Evolutionary conservation across 805 yeast genomes (phyloP), one percentile per base, ranked within the genome.

Genomic region (Huiozyma naganishii): DNA sequence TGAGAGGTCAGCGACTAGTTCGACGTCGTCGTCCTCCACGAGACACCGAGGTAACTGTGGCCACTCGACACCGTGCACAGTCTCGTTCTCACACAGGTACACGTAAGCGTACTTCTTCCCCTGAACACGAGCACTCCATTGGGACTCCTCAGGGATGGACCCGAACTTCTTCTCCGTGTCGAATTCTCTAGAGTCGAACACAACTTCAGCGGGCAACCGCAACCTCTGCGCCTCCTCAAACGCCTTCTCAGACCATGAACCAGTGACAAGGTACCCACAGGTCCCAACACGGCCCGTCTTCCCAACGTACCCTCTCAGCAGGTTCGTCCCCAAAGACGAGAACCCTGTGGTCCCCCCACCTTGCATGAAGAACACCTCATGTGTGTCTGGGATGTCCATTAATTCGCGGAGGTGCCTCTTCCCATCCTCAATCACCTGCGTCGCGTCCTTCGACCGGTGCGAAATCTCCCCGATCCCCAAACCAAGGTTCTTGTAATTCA

Each of bases 271-370:
- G 65, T 92, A 92, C 37, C 88, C 95, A 40, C 83, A 89, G 50
- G 72, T 78, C 42, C 95, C 96, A 47, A 70, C 72, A 54, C 77
- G 78, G 36, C 90, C 92, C 13, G 82, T 75, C 58, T 73, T 79
- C 51, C 77, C 77, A 39, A 82, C 83, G 63, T 75, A 77, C 17
- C 82, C 71, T 27, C 95, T 95, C 48, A 83, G 62, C 64, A 92
- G 62, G 61, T 89, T 90, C 54, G 89, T 78, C 8, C 86, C 87
- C 40, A 86, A 72, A 5, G 95, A 79, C 3, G 97, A 84, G 54
- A 92, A 92, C 6, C 96, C 97, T 29, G 88, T 83, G 42, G 97
- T 90, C 47, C 97, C 98, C 49, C 99, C 98, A 51, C 98, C 97
- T 69, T 92, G 99, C 67, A 90, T 65, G 68, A 90, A 92, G 61